Percentiles rank a stretch among this genome's conserved stretches.
Conservation (phyloP, 2,329 filamentous ascomycete species). For the Arthroderma sp. region DNA sequence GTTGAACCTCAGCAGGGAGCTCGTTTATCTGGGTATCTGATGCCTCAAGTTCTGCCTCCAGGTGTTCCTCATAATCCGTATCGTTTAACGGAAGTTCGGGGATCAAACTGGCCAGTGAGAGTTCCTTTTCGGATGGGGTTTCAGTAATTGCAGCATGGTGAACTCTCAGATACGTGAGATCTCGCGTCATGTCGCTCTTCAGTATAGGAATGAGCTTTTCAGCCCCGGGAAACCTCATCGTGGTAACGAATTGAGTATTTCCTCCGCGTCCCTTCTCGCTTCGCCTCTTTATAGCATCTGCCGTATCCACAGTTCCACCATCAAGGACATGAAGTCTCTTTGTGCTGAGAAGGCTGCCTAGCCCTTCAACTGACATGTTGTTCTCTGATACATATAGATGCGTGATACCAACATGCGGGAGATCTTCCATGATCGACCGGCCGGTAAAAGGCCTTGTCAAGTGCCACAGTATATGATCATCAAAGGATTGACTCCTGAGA, state of each 20-base stretch:
- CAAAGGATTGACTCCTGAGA: conserved; percentile 36
- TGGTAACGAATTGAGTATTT: conserved; percentile 13
- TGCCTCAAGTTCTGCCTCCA: conserved; percentile 19
- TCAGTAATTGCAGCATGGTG: conserved; percentile 43
- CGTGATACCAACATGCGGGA: conserved; percentile 42
- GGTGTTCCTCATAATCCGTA: conserved; percentile 16
- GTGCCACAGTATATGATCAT: conserved; percentile 37
- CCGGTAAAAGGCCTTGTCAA: conserved; percentile 39
- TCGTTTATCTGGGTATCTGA: conserved; percentile 20
- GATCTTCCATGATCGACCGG: conserved; percentile 42
- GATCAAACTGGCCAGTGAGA: conserved; percentile 15
- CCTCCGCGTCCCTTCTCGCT: conserved; percentile 6
- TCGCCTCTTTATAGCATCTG: conserved; percentile 5
- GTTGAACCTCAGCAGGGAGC: conserved; percentile 17
- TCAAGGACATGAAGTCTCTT: conserved; percentile 43
- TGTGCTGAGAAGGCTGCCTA: conserved; percentile 40
- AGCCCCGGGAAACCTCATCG: conserved; percentile 32
- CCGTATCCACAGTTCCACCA: conserved; percentile 33
- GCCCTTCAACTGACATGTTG: conserved; percentile 41
- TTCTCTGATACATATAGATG: conserved; percentile 48
- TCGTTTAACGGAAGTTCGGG: conserved; percentile 18
- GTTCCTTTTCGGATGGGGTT: conserved; percentile 19
- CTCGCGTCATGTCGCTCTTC: conserved; percentile 32
- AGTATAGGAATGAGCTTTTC: conserved; percentile 43
- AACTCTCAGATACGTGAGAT: conserved; percentile 41